Base-by-base conservation (phyloP, 2,329 filamentous ascomycete genomes). In the Hirsutella thompsonii region DNA sequence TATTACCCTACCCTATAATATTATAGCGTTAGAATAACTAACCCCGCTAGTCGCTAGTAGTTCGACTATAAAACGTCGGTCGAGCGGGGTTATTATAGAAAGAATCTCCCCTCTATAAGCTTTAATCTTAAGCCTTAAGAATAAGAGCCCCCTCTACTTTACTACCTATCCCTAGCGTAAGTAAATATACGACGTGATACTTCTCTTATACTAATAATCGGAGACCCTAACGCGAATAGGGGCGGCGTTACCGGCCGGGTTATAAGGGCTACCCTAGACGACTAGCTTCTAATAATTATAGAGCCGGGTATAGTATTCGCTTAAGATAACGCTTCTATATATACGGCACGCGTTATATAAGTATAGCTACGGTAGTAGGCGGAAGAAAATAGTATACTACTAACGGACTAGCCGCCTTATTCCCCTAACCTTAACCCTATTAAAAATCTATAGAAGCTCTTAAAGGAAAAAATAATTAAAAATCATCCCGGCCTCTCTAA, bases 391-490 rank as follows among this genome's bases (percentile, higher is more conserved):
- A 21, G 36, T 5, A 28, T 44, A 1, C 5, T 14, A 2, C 19
- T 44, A 3, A 21, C 40, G 2, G 29, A 44, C 23, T 46, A 30
- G 39, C 42, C 34, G 2, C 19, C 29, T 18, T 44, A 44, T 38
- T 44, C 21, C 2, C 44, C 40, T 32, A 23, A 46, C 32, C 35
- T 46, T 36, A 46, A 46, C 30, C 42, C 35, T 14, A 46, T 46
- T 4, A 37, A 44, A 35, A 46, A 44, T 20, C 11, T 42, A 36
- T 46, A 26, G 44, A 44, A 46, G 20, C n/a, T 46, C 13, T n/a
- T 44, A n/a, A 44, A 46, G 33, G 33, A 44, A 28, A 42, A 34
- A 20, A 41, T 46, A 11, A 37, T 36, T 14, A 36, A 44, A 28
- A 21, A 19, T 20, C 20, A 44, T 36, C 44, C 39, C 9, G 29